phyloP scores from a whole-genome alignment of 2,329 filamentous ascomycete genomes.

The Colletotrichum sojae region DNA sequence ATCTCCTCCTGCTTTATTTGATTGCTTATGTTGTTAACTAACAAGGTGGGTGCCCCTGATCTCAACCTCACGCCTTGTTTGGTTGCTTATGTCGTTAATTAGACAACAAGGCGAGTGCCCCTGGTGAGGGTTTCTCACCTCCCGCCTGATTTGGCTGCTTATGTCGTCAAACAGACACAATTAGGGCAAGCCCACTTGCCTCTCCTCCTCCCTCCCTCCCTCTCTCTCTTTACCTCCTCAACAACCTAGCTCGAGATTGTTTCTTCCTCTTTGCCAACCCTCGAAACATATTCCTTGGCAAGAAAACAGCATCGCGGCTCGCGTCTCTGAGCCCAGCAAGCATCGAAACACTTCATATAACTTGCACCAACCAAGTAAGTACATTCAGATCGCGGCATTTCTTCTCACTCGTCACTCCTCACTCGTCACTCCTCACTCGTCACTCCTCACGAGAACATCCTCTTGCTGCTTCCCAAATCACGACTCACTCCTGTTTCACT shows the following conservation, averaged over 20 bases:
- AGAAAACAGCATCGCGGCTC: background rate
- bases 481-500: too few relatives aligned
- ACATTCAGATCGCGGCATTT: background rate
- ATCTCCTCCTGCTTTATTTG: background rate
- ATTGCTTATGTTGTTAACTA: too few relatives aligned
- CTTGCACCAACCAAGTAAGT: background rate
- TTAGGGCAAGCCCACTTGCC: constrained; percentile 7
- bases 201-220: background rate
- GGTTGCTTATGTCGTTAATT: too few relatives aligned
- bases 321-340: background rate
- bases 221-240: background rate
- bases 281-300: background rate
- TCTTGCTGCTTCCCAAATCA: background rate
- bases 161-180: background rate
- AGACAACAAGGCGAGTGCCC: too few relatives aligned
- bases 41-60: too few relatives aligned
- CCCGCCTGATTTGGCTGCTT: background rate
- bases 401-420: background rate
- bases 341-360: background rate
- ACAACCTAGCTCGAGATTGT: constrained; percentile 7
- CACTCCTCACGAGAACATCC: background rate
- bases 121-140: background rate
- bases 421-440: background rate
- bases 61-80: too few relatives aligned
- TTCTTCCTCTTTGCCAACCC: background rate